phyloP scores from a whole-genome alignment of 139 green algal species.

The Tetraselmis chui region DNA sequence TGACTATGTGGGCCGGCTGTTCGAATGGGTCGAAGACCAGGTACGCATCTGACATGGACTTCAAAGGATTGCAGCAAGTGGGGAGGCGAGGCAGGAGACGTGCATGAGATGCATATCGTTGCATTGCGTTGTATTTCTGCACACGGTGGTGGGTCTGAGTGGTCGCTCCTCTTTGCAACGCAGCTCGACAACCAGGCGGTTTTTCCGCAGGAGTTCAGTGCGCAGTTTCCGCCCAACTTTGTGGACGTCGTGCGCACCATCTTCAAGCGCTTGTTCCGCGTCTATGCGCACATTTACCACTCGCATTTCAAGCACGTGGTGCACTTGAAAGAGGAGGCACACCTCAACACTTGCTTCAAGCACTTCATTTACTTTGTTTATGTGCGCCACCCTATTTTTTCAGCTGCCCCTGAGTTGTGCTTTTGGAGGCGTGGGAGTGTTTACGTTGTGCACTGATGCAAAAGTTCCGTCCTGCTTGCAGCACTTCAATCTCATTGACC shows the following conservation, averaged over 20 bases:
- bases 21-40: slow-evolving; percentile 96
- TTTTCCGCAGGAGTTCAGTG: slow-evolving; percentile 81
- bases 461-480: slow-evolving; percentile 17
- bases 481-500: slow-evolving; percentile 82
- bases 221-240: slow-evolving; percentile 85
- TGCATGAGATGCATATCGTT: no score
- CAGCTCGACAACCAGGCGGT: slow-evolving; percentile 84
- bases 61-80: no score
- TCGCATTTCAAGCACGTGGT: slow-evolving; percentile 78
- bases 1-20: slow-evolving; percentile 93
- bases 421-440: no score
- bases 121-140: no score
- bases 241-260: slow-evolving; percentile 80
- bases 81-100: no score
- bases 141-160: no score
- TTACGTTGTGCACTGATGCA: neutral
- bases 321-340: slow-evolving; percentile 62
- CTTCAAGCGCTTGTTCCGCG: slow-evolving; percentile 95
- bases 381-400: no score
- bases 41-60: no score
- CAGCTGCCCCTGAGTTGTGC: no score
- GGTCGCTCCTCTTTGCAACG: neutral
- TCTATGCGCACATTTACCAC: slow-evolving; percentile 99
- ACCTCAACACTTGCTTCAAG: slow-evolving; percentile 99
- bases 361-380: slow-evolving; percentile 95